Base-by-base conservation (phyloP, 202 grass and related monocot genomes). In the Elaeis oleifera region DNA sequence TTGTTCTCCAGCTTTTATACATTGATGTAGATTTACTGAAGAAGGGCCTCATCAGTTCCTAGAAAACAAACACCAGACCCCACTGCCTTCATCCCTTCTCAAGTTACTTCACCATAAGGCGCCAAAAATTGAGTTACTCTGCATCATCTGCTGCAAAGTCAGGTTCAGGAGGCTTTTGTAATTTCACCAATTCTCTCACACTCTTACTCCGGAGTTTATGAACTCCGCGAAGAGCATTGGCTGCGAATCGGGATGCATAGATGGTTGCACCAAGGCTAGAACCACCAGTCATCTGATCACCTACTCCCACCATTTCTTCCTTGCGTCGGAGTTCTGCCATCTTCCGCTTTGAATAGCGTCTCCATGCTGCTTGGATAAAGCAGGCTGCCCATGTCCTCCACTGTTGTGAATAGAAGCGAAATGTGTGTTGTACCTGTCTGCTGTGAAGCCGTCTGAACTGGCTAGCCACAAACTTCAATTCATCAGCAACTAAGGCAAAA, bases 221-320 rank as follows among this genome's bases (percentile, higher is more conserved):
- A 64, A 90, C 73, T 5, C 90, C 90, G 5, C 74, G 76, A 39
- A 96, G 48, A 0, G 81, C 83, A 78, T 96, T 96, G 6, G 70
- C 78, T 0, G 87, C 84, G 59, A 96, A 96, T 2, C 87, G 70
- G 3, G 87, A 96, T 1, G 76, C 92, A 0, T 83, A 77, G 57
- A 91, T 74, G 0, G 92, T 89, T 3, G 87, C 89, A 23, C 56
- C 89, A 51, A 96, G 54, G 16, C 72, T 86, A 16, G 54, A 70
- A 20, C 70, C 73, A 1, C 58, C 22, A 16, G 23, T 18, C 2
- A 3, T 23, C n/a, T 2, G 49, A 1, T 22, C 64, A 5, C 49
- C 63, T 9, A 56, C 71, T 1, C 76, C 75, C 1, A 51, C 24
- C 15, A 58, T 66, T 23, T 83, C 76, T 21, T 89, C 81, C 67